These are phyloP conservation scores for Dipodascus albidus DNA, from an alignment of 805 yeast genomes.

Conservation along the genomic window DNA sequence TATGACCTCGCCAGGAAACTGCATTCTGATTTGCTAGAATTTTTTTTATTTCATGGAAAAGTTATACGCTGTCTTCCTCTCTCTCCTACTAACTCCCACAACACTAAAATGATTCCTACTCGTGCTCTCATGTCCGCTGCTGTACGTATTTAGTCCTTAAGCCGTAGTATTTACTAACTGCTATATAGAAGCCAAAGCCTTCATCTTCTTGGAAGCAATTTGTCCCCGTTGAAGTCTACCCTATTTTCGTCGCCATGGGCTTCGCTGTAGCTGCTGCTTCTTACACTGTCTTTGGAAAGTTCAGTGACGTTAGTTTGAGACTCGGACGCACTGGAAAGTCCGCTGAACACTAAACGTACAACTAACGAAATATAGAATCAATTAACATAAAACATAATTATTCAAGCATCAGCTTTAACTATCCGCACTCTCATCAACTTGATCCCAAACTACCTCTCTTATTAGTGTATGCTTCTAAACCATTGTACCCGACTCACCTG, in stretches of 20 bases:
- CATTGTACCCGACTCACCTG: conserved; percentile 12
- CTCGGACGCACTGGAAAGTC: background rate
- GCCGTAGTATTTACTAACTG: too few species aligned
- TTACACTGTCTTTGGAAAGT: conserved; percentile 14
- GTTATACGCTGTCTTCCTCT: background rate
- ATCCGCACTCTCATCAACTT: background rate
- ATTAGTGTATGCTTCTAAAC: too few species aligned
- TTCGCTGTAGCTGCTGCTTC: conserved; percentile 16
- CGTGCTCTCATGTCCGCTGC: background rate
- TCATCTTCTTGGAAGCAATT: background rate
- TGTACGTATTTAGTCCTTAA: background rate
- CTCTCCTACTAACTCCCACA: background rate
- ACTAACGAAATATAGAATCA: background rate
- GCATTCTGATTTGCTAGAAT: background rate
- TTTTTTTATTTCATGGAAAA: background rate
- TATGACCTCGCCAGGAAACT: background rate
- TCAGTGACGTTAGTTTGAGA: conserved; percentile 3
- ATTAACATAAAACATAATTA: background rate
- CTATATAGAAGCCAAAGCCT: background rate
- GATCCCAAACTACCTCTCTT: background rate
- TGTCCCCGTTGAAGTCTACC: background rate
- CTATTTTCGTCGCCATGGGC: conserved; percentile 18
- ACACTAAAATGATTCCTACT: background rate
- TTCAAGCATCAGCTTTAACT: background rate
- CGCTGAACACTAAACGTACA: background rate